Evolutionary conservation across 2,329 filamentous ascomycete genomes (phyloP).

Genomic region (Drechslerella coelobrocha): DNA sequence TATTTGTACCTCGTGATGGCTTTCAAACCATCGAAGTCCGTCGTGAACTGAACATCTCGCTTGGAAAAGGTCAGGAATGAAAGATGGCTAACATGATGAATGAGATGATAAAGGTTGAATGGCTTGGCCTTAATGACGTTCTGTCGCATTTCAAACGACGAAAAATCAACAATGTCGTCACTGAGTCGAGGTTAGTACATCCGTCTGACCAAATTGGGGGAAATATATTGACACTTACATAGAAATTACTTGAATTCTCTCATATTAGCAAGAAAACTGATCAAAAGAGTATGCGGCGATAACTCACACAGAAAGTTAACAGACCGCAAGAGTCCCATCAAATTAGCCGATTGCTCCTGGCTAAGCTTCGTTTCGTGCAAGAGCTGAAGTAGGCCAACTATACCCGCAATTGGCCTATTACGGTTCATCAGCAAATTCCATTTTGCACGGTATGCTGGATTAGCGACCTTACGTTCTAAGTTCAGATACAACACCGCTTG

Average conservation of each 20-base stretch:
- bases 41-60: constrained; percentile 46
- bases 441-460: background rate
- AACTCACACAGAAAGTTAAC: constrained; percentile 51
- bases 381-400: constrained; percentile 52
- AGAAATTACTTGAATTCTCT: constrained; percentile 49
- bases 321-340: constrained; percentile 49
- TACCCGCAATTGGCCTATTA: constrained; percentile 52
- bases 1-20: constrained; percentile 37
- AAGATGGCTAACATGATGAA: constrained; percentile 51
- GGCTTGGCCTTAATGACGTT: constrained; percentile 42
- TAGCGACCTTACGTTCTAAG: constrained; percentile 30
- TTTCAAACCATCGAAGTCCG: constrained; percentile 36
- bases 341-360: constrained; percentile 51
- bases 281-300: background rate
- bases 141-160: constrained; percentile 52
- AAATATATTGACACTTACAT: constrained; percentile 13
- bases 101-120: constrained; percentile 52
- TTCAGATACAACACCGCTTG: constrained; percentile 42
- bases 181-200: constrained; percentile 30
- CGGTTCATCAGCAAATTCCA: constrained; percentile 1
- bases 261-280: constrained; percentile 25
- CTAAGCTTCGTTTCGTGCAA: constrained; percentile 50
- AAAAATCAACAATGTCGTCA: constrained; percentile 54
- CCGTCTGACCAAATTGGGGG: background rate
- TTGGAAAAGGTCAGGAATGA: constrained; percentile 48